A percentile compares a stretch with the other conserved stretches of the same genome.
phyloP scores from a whole-genome alignment of 306 rosid genomes.

The Betula pendula region DNA sequence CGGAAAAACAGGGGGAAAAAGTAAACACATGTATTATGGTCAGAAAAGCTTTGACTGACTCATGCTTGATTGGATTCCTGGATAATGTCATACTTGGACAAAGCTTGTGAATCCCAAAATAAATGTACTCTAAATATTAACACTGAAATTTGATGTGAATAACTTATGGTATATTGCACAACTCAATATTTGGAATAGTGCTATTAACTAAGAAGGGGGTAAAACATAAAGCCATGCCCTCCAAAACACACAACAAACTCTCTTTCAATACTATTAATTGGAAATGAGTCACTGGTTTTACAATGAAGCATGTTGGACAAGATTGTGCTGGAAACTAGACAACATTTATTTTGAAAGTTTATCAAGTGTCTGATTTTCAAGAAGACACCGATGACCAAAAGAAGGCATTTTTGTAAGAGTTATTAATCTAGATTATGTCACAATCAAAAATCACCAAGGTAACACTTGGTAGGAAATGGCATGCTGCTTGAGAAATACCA shows the following conservation, averaged over 20 bases:
- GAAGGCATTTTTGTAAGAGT: neutral
- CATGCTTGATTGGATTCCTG: neutral
- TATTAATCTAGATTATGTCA: neutral
- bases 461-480: neutral
- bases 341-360: neutral
- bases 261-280: neutral
- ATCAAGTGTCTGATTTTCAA: neutral
- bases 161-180: neutral
- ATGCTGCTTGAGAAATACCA: neutral
- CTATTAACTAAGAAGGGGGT: neutral
- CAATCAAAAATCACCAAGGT: neutral
- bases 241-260: neutral
- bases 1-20: neutral
- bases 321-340: constrained; percentile 6
- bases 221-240: neutral
- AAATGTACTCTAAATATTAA: neutral
- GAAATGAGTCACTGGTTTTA: neutral
- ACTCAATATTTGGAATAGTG: neutral
- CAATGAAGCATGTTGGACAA: neutral
- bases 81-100: neutral
- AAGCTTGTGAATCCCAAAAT: neutral
- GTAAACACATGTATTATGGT: neutral
- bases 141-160: neutral
- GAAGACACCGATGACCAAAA: neutral
- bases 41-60: neutral